Evolutionary conservation across 2,329 filamentous ascomycete genomes (phyloP).

Genomic region (Colletotrichum higginsianum): DNA sequence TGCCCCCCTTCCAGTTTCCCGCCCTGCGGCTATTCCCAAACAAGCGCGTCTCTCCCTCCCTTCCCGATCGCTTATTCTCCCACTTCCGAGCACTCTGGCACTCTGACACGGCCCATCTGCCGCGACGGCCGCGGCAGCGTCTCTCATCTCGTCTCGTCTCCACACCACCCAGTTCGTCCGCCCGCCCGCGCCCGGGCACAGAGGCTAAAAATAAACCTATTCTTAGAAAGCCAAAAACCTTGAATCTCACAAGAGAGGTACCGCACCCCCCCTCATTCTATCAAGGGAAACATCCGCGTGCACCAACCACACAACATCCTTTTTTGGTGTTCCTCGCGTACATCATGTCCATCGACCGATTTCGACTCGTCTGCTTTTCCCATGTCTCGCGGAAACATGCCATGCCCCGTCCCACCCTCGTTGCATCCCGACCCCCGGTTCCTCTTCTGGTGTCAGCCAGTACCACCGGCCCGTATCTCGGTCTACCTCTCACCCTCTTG

Average conservation of each 20-base stretch:
- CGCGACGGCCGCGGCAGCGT: slow-evolving; percentile 15
- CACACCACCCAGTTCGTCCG: slow-evolving; percentile 29
- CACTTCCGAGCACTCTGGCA: neutral
- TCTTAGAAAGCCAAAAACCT: slow-evolving; percentile 27
- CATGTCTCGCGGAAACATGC: neutral
- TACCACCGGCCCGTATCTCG: neutral
- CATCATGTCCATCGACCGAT: neutral
- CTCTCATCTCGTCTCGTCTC: neutral
- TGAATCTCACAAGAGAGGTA: neutral
- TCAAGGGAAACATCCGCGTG: neutral
- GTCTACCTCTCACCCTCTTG: neutral
- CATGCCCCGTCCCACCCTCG: neutral
- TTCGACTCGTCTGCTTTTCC: neutral
- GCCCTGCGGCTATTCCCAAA: slow-evolving; percentile 6
- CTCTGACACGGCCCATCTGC: slow-evolving; percentile 16
- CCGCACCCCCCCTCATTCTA: neutral
- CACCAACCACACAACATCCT: slow-evolving; percentile 14
- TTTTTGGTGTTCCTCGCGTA: neutral
- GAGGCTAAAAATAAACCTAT: slow-evolving; percentile 35
- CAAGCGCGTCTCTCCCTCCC: neutral
- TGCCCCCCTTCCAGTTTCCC: neutral
- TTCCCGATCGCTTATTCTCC: neutral
- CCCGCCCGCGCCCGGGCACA: neutral
- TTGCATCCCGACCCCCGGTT: neutral
- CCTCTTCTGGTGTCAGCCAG: neutral